Conservation (phyloP, 2,329 filamentous ascomycete genomes). For the Alternaria triticina region DNA sequence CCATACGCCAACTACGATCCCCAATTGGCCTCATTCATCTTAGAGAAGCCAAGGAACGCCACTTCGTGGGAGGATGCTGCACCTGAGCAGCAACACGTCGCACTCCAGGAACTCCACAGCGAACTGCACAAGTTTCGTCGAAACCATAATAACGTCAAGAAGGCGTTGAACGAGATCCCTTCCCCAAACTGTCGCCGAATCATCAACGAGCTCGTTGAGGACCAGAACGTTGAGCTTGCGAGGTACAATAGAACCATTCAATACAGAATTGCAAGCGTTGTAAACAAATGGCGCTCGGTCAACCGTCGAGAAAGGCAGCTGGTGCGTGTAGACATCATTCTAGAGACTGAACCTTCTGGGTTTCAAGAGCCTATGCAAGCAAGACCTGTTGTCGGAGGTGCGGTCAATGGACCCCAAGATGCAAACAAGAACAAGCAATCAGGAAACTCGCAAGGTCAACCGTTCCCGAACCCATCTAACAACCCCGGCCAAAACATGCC, state of each 20-base stretch:
- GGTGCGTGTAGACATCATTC: constrained; percentile 34
- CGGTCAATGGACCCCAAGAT: constrained; percentile 4
- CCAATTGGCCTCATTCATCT: constrained; percentile 32
- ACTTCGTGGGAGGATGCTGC: constrained; percentile 35
- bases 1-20: constrained; percentile 23
- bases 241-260: constrained; percentile 28
- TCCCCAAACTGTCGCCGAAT: constrained; percentile 33
- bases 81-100: constrained; percentile 30
- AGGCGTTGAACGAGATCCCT: constrained; percentile 29
- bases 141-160: constrained; percentile 25
- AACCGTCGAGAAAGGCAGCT: constrained; percentile 21
- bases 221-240: constrained; percentile 33
- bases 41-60: constrained; percentile 28
- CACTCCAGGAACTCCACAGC: constrained; percentile 26
- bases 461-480: neutral
- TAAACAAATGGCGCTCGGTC: constrained; percentile 29
- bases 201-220: constrained; percentile 36
- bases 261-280: constrained; percentile 38
- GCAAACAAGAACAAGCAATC: constrained; percentile 8
- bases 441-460: constrained; percentile 5
- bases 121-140: constrained; percentile 31
- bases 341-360: constrained; percentile 35
- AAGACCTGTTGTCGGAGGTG: neutral
- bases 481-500: constrained; percentile 5
- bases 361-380: constrained; percentile 12